Conservation (phyloP, 352 stramenopile species). For the Blastocystis sp. region DNA sequence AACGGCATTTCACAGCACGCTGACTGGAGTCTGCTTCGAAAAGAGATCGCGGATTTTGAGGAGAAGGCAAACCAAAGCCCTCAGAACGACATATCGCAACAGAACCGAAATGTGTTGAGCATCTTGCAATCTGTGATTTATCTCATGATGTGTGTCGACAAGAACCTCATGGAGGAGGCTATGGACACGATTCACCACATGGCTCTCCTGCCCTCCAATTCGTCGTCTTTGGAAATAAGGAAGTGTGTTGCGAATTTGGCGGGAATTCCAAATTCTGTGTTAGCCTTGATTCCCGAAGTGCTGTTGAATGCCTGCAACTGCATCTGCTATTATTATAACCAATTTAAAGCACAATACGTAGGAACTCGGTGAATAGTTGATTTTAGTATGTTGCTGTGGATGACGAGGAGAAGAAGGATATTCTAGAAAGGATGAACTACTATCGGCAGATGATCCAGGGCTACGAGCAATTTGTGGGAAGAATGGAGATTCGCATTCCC, state of each 20-base stretch:
- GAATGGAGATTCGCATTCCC: not conserved
- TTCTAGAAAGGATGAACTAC: not conserved
- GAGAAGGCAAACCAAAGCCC: not conserved
- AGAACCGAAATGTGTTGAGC: not conserved
- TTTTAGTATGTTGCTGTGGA: conserved; percentile 7
- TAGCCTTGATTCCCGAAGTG: not conserved
- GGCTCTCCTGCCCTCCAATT: not conserved
- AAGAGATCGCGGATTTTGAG: not conserved
- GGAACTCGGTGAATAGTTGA: not conserved
- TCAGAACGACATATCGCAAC: not conserved
- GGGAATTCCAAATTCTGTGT: not conserved
- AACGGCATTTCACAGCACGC: not conserved
- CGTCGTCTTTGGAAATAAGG: not conserved
- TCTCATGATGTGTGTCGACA: not conserved
- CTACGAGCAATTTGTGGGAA: conserved; percentile 24
- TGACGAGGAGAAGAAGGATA: conserved; percentile 8
- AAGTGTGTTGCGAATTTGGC: not conserved
- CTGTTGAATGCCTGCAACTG: not conserved
- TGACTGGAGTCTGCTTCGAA: not conserved
- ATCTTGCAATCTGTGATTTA: not conserved
- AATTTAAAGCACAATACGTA: not conserved
- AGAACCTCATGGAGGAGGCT: not conserved
- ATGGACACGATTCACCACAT: not conserved
- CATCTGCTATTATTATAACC: not conserved
- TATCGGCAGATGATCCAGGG: not conserved